These are phyloP conservation scores for Ananas comosus DNA, from an alignment of 176 grass and related monocot species.

Conservation along the genomic window DNA sequence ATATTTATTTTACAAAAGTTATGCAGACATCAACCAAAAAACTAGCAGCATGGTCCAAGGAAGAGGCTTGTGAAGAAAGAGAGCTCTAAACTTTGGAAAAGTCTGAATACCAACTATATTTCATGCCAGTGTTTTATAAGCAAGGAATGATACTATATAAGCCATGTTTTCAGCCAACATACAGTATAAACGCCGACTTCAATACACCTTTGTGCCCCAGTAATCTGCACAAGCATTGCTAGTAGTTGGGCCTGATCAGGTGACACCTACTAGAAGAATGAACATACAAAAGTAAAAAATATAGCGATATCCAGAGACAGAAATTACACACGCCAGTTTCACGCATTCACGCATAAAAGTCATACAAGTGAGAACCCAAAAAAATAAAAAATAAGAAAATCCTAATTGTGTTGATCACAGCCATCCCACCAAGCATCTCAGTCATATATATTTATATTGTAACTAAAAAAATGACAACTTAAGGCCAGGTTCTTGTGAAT, in stretches of 20 bases:
- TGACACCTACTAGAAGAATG: conserved; percentile 52
- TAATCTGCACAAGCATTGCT: conserved; percentile 73
- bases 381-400: no score
- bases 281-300: neutral
- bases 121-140: neutral
- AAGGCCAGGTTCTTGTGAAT: no score
- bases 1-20: no score
- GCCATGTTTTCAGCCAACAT: conserved; percentile 8
- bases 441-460: no score
- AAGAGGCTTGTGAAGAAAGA: neutral
- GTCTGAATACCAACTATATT: neutral
- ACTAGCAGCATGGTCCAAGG: neutral
- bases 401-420: no score
- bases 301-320: neutral
- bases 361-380: no score
- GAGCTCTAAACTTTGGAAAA: neutral
- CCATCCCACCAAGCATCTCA: no score
- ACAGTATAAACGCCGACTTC: conserved; percentile 92
- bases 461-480: no score
- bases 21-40: neutral
- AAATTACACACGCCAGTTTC: neutral
- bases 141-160: neutral
- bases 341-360: neutral
- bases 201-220: conserved; percentile 66
- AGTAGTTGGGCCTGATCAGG: conserved; percentile 83